phyloP scores from a whole-genome alignment of 257 asterid genomes.

The Nicotiana undulata region DNA sequence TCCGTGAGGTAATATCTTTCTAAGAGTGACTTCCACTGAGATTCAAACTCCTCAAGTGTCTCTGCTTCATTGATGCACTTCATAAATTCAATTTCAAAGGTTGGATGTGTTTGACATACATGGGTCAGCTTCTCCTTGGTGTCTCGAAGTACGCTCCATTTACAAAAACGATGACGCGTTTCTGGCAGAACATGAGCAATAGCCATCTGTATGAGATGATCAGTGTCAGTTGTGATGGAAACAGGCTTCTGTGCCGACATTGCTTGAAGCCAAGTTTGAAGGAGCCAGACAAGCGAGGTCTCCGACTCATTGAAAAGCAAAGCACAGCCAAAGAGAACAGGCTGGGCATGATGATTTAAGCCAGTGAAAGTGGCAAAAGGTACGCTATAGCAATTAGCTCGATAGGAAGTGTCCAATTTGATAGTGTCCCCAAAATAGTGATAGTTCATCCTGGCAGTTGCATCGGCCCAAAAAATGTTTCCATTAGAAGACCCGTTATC shows the following conservation, averaged over 20 bases:
- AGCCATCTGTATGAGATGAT: conserved; percentile 53
- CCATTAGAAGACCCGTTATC: conserved; percentile 38
- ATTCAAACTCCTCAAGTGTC: conserved; percentile 68
- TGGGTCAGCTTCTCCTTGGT: conserved; percentile 54
- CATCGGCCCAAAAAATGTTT: conserved; percentile 69
- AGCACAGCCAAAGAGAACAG: conserved; percentile 76
- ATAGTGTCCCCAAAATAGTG: conserved; percentile 68
- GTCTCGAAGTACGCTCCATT: conserved; percentile 62
- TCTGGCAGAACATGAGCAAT: conserved; percentile 55
- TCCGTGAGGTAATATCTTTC: conserved; percentile 39
- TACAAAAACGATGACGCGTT: conserved; percentile 53
- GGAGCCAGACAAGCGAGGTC: conserved; percentile 55
- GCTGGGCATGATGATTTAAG: conserved; percentile 80
- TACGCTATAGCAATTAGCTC: conserved; percentile 29
- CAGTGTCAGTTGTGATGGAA: conserved; percentile 62
- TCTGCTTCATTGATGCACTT: conserved; percentile 58
- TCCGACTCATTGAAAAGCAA: conserved; percentile 57
- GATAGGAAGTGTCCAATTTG: conserved; percentile 48
- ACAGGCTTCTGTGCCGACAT: conserved; percentile 57
- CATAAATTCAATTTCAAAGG: conserved; percentile 52
- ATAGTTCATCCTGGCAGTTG: conserved; percentile 45
- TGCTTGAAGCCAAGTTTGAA: conserved; percentile 65
- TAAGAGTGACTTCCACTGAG: conserved; percentile 52
- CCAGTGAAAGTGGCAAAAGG: conserved; percentile 75
- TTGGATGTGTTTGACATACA: conserved; percentile 37